Conservation (phyloP, 768 basidiomycete genomes). For the Tulasnella sp. region DNA sequence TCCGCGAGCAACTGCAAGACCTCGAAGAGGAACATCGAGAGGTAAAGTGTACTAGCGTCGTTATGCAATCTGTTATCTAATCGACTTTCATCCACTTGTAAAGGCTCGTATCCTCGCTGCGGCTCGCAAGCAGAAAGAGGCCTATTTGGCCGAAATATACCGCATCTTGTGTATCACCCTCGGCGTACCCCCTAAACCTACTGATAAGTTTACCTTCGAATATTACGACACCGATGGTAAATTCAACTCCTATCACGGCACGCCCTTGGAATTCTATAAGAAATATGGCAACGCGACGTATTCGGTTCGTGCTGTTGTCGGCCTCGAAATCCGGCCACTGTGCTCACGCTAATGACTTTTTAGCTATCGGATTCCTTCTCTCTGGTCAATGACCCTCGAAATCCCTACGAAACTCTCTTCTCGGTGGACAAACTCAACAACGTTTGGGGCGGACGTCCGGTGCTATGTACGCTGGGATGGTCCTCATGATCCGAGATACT, state of each 20-base stretch:
- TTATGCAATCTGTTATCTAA: background rate
- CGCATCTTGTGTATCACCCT: constrained; percentile 78
- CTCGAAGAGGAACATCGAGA: constrained; percentile 17
- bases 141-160: constrained; percentile 79
- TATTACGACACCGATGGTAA: constrained; percentile 80
- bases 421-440: constrained; percentile 93
- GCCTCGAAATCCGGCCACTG: background rate
- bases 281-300: constrained; percentile 56
- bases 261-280: constrained; percentile 74
- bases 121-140: constrained; percentile 79
- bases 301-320: constrained; percentile 41
- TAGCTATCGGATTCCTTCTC: constrained; percentile 79
- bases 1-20: constrained; percentile 39
- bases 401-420: constrained; percentile 75
- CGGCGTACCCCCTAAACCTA: constrained; percentile 76
- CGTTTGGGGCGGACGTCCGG: constrained; percentile 78
- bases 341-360: background rate
- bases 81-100: background rate
- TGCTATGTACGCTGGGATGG: constrained; percentile 60
- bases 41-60: background rate
- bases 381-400: constrained; percentile 91
- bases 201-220: constrained; percentile 77
- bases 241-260: constrained; percentile 69
- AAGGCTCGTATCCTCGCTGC: constrained; percentile 43
- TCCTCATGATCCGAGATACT: constrained; percentile 9